Conservation (phyloP, 306 rosid genomes). For the Betula pendula region DNA sequence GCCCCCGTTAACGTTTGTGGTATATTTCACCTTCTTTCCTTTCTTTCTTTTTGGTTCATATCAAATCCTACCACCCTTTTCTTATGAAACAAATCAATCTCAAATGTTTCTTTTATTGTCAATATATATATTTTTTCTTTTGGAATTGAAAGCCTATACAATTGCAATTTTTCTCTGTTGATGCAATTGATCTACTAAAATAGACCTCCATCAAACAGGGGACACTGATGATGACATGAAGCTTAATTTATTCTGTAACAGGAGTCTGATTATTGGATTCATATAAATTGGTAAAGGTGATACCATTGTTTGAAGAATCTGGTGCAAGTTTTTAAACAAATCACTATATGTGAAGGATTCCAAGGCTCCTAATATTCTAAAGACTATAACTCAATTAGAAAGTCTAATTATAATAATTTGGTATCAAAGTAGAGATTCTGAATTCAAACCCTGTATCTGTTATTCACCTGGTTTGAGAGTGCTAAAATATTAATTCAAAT, state of each 20-base stretch:
- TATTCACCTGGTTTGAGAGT: too few relatives aligned
- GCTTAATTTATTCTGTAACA: background rate
- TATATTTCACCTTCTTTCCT: conserved; percentile 3
- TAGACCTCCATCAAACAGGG: background rate
- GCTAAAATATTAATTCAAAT: too few relatives aligned
- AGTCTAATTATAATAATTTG: too few relatives aligned
- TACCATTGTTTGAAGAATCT: too few relatives aligned
- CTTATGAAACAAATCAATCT: background rate
- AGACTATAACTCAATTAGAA: background rate
- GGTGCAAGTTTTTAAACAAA: background rate
- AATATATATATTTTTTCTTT: background rate
- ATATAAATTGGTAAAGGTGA: background rate
- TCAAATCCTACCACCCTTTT: background rate
- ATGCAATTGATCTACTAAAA: background rate
- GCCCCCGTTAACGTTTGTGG: conserved; percentile 97
- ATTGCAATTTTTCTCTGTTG: background rate
- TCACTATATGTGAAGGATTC: background rate
- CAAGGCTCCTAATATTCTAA: background rate
- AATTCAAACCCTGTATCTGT: too few relatives aligned
- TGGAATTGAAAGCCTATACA: background rate
- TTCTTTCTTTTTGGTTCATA: background rate
- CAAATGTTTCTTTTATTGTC: background rate
- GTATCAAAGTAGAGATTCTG: too few relatives aligned
- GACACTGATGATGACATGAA: background rate
- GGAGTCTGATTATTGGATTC: background rate